Conservation (phyloP, 2,329 filamentous ascomycete species). For the Tothia fuscella region DNA sequence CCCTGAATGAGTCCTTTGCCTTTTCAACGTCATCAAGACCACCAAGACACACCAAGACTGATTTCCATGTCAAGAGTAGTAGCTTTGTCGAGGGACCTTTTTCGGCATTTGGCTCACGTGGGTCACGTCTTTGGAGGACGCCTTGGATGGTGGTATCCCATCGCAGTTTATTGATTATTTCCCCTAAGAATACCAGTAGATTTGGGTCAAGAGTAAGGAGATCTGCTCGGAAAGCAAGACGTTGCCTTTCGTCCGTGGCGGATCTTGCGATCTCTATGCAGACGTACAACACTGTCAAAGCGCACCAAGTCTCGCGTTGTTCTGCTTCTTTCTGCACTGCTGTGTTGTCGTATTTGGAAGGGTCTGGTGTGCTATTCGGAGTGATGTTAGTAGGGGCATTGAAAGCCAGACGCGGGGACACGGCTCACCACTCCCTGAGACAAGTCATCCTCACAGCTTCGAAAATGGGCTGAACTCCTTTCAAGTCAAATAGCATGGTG, state of each 20-base stretch:
- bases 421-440: conserved; percentile 15
- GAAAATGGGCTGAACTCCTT: conserved; percentile 30
- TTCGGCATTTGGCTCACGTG: conserved; percentile 3
- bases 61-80: conserved; percentile 84
- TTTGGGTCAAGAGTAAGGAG: conserved; percentile 29
- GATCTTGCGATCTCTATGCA: conserved; percentile 34
- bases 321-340: conserved; percentile 27
- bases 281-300: conserved; percentile 37
- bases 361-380: not conserved
- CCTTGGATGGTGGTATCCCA: conserved; percentile 29
- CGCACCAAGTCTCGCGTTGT: conserved; percentile 35
- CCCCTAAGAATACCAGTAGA: conserved; percentile 60
- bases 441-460: conserved; percentile 25
- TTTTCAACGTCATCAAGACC: conserved; percentile 60
- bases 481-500: conserved; percentile 26
- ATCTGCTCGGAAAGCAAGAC: conserved; percentile 14
- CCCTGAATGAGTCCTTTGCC: conserved; percentile 60
- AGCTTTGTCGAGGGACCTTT: conserved; percentile 36
- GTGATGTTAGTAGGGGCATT: not conserved
- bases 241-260: conserved; percentile 20
- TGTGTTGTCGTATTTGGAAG: conserved; percentile 12
- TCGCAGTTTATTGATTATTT: conserved; percentile 41
- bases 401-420: conserved; percentile 12
- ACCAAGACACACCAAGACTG: conserved; percentile 74
- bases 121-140: conserved; percentile 3